Evolutionary conservation across 2,329 filamentous ascomycete genomes (phyloP).

Genomic region (Monilinia laxa): DNA sequence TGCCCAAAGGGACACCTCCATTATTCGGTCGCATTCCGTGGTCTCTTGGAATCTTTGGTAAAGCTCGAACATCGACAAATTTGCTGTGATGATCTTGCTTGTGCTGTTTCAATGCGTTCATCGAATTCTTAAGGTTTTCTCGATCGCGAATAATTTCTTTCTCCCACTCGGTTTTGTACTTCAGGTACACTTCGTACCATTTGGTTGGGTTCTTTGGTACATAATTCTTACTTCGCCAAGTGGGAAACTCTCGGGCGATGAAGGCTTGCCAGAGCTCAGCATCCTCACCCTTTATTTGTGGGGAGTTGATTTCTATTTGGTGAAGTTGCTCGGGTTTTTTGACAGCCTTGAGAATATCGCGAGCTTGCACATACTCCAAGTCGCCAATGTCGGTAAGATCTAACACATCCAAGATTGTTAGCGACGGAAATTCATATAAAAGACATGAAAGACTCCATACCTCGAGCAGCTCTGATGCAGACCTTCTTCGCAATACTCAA

Average conservation of each 20-base stretch:
- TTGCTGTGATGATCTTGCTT: slow-evolving; percentile 57
- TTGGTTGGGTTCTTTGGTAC: slow-evolving; percentile 64
- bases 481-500: slow-evolving; percentile 51
- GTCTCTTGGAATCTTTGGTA: slow-evolving; percentile 48
- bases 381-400: slow-evolving; percentile 69
- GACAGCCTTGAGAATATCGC: slow-evolving; percentile 68
- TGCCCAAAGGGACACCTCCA: slow-evolving; percentile 38
- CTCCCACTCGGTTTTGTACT: slow-evolving; percentile 61
- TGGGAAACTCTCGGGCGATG: slow-evolving; percentile 74
- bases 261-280: slow-evolving; percentile 75
- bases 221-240: slow-evolving; percentile 59
- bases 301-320: slow-evolving; percentile 70
- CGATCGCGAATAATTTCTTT: slow-evolving; percentile 58
- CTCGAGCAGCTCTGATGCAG: slow-evolving; percentile 53
- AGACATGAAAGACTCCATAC: slow-evolving; percentile 27
- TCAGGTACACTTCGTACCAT: slow-evolving; percentile 77
- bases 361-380: slow-evolving; percentile 64
- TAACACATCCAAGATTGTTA: slow-evolving; percentile 37
- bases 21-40: slow-evolving; percentile 41
- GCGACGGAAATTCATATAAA: slow-evolving; percentile 10
- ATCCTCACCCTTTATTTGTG: slow-evolving; percentile 70
- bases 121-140: slow-evolving; percentile 53
- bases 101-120: slow-evolving; percentile 57
- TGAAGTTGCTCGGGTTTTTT: slow-evolving; percentile 73
- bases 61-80: slow-evolving; percentile 52